Evolutionary conservation across 768 basidiomycete species (phyloP).

Genomic region (Mycena crocata): DNA sequence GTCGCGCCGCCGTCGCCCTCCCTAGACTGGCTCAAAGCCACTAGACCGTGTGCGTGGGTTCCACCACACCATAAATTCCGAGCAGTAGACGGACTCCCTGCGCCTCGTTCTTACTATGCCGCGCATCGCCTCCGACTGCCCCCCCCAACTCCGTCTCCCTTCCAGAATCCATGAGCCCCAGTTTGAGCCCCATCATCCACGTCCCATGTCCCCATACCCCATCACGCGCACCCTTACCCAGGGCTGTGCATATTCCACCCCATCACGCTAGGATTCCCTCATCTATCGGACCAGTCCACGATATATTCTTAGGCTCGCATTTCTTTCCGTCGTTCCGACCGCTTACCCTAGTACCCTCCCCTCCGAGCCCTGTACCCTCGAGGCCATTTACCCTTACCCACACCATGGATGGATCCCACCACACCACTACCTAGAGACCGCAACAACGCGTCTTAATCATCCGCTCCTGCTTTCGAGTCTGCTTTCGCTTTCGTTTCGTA

Average conservation of each 20-base stretch:
- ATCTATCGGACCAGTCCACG: constrained; percentile 17
- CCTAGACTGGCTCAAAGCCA: constrained; percentile 31
- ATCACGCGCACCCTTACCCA: constrained; percentile 6
- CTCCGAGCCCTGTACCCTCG: too few species aligned
- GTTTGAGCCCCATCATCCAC: not conserved
- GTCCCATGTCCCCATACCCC: constrained; percentile 5
- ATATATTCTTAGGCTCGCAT: constrained; percentile 9
- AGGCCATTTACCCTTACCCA: too few species aligned
- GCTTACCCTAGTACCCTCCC: too few species aligned
- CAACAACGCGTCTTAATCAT: not conserved
- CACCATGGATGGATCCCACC: constrained; percentile 1
- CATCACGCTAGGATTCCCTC: not conserved
- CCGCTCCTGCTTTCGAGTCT: constrained; percentile 9
- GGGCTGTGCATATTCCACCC: constrained; percentile 20
- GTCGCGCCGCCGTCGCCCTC: constrained; percentile 15
- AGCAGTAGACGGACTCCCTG: constrained; percentile 27
- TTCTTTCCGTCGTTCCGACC: not conserved
- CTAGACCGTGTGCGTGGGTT: constrained; percentile 24
- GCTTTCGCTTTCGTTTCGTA: constrained; percentile 22
- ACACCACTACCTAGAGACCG: constrained; percentile 1
- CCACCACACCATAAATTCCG: constrained; percentile 21
- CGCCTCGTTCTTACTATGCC: constrained; percentile 3
- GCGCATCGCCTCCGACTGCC: constrained; percentile 20
- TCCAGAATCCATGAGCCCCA: constrained; percentile 9
- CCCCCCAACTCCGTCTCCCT: not conserved